Percentiles rank a stretch among this genome's conserved stretches.
Conservation (phyloP, 1,284 basidiomycete genomes). For the Microbotryum intermedium region DNA sequence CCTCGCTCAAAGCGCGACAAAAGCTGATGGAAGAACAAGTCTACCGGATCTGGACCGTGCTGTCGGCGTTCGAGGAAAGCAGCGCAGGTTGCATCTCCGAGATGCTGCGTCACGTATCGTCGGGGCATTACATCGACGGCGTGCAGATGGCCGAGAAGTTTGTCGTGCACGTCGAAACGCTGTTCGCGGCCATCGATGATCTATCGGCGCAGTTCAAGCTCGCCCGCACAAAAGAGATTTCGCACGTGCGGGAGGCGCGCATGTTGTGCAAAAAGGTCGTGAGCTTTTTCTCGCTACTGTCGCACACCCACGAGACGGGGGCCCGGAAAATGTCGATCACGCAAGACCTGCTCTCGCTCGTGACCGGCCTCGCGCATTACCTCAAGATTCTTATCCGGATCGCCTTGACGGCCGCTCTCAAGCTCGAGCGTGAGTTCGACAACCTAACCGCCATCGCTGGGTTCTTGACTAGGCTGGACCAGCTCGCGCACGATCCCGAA, state of each 20-base stretch:
- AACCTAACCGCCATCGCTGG: slow-evolving; percentile 73
- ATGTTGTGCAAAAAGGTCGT: slow-evolving; percentile 99
- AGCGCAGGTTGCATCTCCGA: slow-evolving; percentile 99
- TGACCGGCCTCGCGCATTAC: slow-evolving; percentile 96
- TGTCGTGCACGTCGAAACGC: slow-evolving; percentile 93
- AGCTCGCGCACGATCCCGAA: slow-evolving; percentile 65
- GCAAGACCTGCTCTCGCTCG: slow-evolving; percentile 91
- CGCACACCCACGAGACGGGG: slow-evolving; percentile 89
- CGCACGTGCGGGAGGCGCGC: slow-evolving; percentile 93
- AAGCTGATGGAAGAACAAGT: slow-evolving; percentile 94
- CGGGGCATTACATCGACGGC: slow-evolving; percentile 88
- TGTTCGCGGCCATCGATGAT: slow-evolving; percentile 96
- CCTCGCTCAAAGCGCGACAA: slow-evolving; percentile 84
- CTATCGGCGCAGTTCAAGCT: slow-evolving; percentile 81
- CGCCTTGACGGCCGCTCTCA: slow-evolving; percentile 88
- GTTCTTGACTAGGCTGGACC: slow-evolving; percentile 85
- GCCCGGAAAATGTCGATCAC: slow-evolving; percentile 89
- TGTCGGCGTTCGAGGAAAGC: slow-evolving; percentile 96
- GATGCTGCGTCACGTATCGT: slow-evolving; percentile 96
- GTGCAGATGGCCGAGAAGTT: slow-evolving; percentile 98
- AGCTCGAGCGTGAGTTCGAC: slow-evolving; percentile 81
- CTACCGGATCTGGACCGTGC: slow-evolving; percentile 97
- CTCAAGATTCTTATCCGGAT: slow-evolving; percentile 99
- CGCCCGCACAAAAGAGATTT: slow-evolving; percentile 86
- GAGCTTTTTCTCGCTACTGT: slow-evolving; percentile 92